A percentile compares a stretch with the other conserved stretches of the same genome.
phyloP scores from a whole-genome alignment of 805 yeast species.

The Metschnikowia henanensis region DNA sequence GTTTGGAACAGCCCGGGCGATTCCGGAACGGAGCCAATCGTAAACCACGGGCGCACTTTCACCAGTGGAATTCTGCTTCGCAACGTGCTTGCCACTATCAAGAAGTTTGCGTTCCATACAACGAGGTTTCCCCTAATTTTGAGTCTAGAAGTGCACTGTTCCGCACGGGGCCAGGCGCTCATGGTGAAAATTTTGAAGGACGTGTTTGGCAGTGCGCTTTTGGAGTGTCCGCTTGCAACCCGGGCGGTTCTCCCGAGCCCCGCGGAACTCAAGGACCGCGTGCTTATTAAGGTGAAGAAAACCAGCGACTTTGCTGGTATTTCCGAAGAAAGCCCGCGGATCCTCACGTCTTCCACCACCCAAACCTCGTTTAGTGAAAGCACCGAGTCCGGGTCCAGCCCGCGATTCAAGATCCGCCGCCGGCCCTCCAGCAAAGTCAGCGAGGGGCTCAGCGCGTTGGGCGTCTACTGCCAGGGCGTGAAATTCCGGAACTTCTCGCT shows the following conservation, averaged over 20 bases:
- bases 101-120: slow-evolving; percentile 85
- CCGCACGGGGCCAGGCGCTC: slow-evolving; percentile 59
- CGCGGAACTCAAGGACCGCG: slow-evolving; percentile 60
- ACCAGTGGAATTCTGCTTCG: slow-evolving; percentile 70
- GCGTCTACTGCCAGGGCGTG: slow-evolving; percentile 71
- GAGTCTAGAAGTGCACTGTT: slow-evolving; percentile 85
- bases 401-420: slow-evolving; percentile 24
- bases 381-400: slow-evolving; percentile 16
- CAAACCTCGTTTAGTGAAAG: slow-evolving; percentile 45
- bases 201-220: slow-evolving; percentile 58
- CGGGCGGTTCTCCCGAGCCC: slow-evolving; percentile 61
- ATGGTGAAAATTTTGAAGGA: slow-evolving; percentile 54
- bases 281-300: slow-evolving; percentile 79
- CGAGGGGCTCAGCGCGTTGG: slow-evolving; percentile 55
- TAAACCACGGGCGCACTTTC: slow-evolving; percentile 85
- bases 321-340: slow-evolving; percentile 23
- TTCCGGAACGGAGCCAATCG: slow-evolving; percentile 65
- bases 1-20: slow-evolving; percentile 80
- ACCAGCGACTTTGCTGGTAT: slow-evolving; percentile 22
- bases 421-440: slow-evolving; percentile 27
- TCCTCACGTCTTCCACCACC: slow-evolving; percentile 34
- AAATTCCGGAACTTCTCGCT: slow-evolving; percentile 81
- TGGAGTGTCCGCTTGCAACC: slow-evolving; percentile 38
- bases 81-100: slow-evolving; percentile 70
- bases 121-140: slow-evolving; percentile 84